Percentiles rank a stretch among this genome's conserved stretches.
phyloP scores from a whole-genome alignment of 257 asterid genomes.

The Hygrophila difformis region DNA sequence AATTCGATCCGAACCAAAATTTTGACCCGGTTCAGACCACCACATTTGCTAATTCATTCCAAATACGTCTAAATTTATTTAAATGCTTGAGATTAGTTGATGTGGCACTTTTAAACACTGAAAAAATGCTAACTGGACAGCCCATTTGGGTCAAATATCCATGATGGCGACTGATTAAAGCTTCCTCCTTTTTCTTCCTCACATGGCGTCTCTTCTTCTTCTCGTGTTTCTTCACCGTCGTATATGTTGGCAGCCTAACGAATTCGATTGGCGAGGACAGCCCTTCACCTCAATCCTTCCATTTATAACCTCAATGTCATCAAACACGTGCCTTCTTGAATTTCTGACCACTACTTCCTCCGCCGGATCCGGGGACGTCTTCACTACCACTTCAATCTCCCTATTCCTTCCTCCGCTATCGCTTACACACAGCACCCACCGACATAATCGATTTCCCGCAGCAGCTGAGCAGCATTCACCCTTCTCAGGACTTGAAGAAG shows the following conservation, averaged over 20 bases:
- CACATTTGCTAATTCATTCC: too few species aligned
- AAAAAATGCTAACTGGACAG: too few species aligned
- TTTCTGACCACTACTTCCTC: constrained; percentile 29
- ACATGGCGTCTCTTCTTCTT: constrained; percentile 11
- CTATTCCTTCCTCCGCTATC: constrained; percentile 62
- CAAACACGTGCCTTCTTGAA: constrained; percentile 82
- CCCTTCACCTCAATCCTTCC: constrained; percentile 49
- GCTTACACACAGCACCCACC: constrained; percentile 50
- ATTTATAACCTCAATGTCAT: constrained; percentile 65
- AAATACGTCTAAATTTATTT: too few species aligned
- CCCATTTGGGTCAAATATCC: too few species aligned
- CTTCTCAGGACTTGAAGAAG: constrained; percentile 9
- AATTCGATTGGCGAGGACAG: constrained; percentile 50
- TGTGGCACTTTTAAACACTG: too few species aligned
- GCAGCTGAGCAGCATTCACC: constrained; percentile 24
- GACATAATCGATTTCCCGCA: constrained; percentile 55
- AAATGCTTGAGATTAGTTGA: too few species aligned
- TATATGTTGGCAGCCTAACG: constrained; percentile 39
- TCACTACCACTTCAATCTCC: constrained; percentile 87
- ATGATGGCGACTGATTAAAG: too few species aligned
- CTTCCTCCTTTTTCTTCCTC: constrained; percentile 10
- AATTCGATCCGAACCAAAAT: too few species aligned
- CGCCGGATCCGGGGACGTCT: constrained; percentile 45
- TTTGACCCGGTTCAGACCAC: too few species aligned
- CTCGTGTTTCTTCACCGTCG: constrained; percentile 17